These are phyloP conservation scores for Xylaria grammica DNA, from an alignment of 495 filamentous ascomycete species.

Conservation along the genomic window DNA sequence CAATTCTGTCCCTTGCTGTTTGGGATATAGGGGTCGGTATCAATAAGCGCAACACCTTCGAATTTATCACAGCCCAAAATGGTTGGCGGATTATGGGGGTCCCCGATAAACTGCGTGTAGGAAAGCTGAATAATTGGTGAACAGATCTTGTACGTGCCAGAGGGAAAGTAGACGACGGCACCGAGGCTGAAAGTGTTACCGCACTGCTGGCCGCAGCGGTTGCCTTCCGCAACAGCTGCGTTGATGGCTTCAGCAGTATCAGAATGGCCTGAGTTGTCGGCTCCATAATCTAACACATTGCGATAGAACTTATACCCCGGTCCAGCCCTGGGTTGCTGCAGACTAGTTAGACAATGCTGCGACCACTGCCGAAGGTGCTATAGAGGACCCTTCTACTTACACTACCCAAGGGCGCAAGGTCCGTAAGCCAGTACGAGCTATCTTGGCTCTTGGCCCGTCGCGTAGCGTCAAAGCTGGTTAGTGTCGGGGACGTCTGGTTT, in stretches of 20 bases:
- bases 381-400: too few species aligned
- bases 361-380: too few species aligned
- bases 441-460: neutral
- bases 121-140: slow-evolving; percentile 1
- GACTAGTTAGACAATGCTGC: too few species aligned
- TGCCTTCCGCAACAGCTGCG: neutral
- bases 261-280: too few species aligned
- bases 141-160: slow-evolving; percentile 27
- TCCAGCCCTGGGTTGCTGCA: too few species aligned
- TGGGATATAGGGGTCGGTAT: neutral
- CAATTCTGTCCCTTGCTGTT: slow-evolving; percentile 8
- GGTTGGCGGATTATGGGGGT: neutral
- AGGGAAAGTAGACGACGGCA: slow-evolving; percentile 28
- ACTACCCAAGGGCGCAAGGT: neutral
- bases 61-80: neutral
- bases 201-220: slow-evolving; percentile 18
- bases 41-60: neutral
- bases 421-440: slow-evolving; percentile 2
- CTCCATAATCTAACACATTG: too few species aligned
- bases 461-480: neutral
- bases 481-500: neutral
- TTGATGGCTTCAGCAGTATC: too few species aligned
- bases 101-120: slow-evolving; percentile 19
- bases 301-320: neutral
- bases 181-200: slow-evolving; percentile 17